Evolutionary conservation across 169 alveolate genomes (phyloP), one percentile per base, ranked within the genome.

Genomic region (Cryptosporidium xiaoi): DNA sequence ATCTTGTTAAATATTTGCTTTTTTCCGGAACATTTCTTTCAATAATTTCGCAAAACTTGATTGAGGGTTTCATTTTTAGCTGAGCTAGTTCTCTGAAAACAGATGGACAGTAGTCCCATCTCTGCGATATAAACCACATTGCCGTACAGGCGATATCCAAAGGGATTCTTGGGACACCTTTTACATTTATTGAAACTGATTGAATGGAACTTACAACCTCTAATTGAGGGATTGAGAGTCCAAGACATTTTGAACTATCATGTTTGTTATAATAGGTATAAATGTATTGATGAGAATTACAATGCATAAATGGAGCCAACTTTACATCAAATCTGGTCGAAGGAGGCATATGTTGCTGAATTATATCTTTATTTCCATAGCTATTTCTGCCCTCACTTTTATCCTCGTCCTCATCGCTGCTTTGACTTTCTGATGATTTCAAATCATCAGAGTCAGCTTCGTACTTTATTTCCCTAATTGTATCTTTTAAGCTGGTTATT

Each of bases 251-350:
- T 0, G 87, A 15, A 44, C 56, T 77, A 27, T 77, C 87, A 36
- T 27, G 27, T 27, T 36, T 68, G n/a, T 77, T 68, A n/a, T 77
- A 62, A 44, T 77, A 77, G 15, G 77, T 60, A 60, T 60, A 77
- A 24, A 77, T 56, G 29, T 60, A 36, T 40, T 77, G 87, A 5
- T 62, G 87, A 40, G 69, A 58, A 29, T 34, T 77, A n/a, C 65
- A 77, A 27, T 77, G 58, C 87, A 77, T 77, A 62, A 77, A 77
- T 36, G 87, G 87, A 77, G 87, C 87, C n/a, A 66, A 68, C 16
- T 77, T 77, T 12, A 60, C 87, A 77, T 77, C 71, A 77, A 77
- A 77, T 4, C 71, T 77, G 48, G 56, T 55, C 1, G 40, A 33
- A 24, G 64, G 5, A 40, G 48, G 2, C 0, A 3, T 8, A 40